A percentile compares a stretch with the other conserved stretches of the same genome.
These are phyloP conservation scores for Claviceps lovelessii DNA, from an alignment of 2,329 filamentous ascomycete species.

Conservation along the genomic window DNA sequence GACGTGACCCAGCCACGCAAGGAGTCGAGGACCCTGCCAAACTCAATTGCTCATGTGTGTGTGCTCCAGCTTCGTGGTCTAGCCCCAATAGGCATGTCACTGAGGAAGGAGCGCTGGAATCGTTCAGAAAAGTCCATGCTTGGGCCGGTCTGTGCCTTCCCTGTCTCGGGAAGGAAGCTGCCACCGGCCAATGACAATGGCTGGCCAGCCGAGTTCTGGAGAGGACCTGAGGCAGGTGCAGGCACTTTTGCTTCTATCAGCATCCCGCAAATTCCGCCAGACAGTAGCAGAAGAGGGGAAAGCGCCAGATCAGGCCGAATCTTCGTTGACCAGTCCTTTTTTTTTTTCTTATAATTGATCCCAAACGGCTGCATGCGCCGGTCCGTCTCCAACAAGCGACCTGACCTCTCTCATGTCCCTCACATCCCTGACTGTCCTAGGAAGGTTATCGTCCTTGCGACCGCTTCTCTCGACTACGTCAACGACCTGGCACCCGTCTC, in stretches of 20 bases:
- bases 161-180: background rate
- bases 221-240: background rate
- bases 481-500: conserved; percentile 9
- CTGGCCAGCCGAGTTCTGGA: background rate
- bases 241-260: conserved; percentile 1
- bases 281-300: no score
- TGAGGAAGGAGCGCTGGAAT: background rate
- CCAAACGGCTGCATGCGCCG: conserved; percentile 1
- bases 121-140: background rate
- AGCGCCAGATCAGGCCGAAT: background rate
- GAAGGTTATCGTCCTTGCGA: conserved; percentile 22
- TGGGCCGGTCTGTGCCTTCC: background rate
- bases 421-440: conserved; percentile 20
- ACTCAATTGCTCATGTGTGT: background rate
- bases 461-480: conserved; percentile 14
- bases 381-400: conserved; percentile 5
- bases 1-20: no score
- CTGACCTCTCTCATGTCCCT: conserved; percentile 16
- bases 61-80: background rate
- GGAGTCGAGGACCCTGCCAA: no score
- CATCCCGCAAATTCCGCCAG: no score
- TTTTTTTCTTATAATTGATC: background rate
- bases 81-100: background rate
- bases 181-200: background rate
- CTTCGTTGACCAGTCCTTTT: background rate